Evolutionary conservation across 1,139 yeast genomes (phyloP).

Genomic region (Suhomyces kunorum): DNA sequence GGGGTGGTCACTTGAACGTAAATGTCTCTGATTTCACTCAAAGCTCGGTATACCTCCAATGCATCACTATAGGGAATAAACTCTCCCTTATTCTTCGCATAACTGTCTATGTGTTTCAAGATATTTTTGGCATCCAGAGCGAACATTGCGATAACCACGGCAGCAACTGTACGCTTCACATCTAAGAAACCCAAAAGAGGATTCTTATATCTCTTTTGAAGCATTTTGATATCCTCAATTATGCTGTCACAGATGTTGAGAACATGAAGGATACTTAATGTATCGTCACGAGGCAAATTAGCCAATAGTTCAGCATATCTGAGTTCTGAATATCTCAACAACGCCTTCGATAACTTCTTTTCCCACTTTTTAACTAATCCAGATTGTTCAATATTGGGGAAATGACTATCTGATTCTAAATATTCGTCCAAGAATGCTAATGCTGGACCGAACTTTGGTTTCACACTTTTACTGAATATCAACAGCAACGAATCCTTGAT

Average conservation of each 20-base stretch:
- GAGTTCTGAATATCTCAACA: slow-evolving; percentile 55
- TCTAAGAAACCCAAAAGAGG: slow-evolving; percentile 62
- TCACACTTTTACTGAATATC: slow-evolving; percentile 48
- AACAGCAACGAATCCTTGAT: slow-evolving; percentile 47
- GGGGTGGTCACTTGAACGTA: slow-evolving; percentile 49
- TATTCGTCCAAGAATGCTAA: slow-evolving; percentile 53
- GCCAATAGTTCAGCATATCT: slow-evolving; percentile 61
- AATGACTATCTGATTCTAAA: slow-evolving; percentile 52
- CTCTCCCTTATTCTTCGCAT: slow-evolving; percentile 37
- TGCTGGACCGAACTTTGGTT: slow-evolving; percentile 64
- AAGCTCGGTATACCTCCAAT: slow-evolving; percentile 56
- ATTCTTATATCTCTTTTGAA: slow-evolving; percentile 62
- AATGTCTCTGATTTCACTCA: slow-evolving; percentile 57
- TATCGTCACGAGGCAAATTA: slow-evolving; percentile 64
- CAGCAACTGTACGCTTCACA: slow-evolving; percentile 57
- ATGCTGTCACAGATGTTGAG: slow-evolving; percentile 60
- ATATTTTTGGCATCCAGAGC: slow-evolving; percentile 66
- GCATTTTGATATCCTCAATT: slow-evolving; percentile 47
- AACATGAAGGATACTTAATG: slow-evolving; percentile 58
- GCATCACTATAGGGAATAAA: slow-evolving; percentile 60
- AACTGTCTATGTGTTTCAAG: slow-evolving; percentile 54
- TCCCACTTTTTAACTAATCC: slow-evolving; percentile 54
- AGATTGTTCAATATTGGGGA: slow-evolving; percentile 35
- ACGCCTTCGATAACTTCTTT: slow-evolving; percentile 47
- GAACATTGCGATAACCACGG: slow-evolving; percentile 59